Evolutionary conservation across 306 rosid species (phyloP).

Genomic region (Ammopiptanthus mongolicus): DNA sequence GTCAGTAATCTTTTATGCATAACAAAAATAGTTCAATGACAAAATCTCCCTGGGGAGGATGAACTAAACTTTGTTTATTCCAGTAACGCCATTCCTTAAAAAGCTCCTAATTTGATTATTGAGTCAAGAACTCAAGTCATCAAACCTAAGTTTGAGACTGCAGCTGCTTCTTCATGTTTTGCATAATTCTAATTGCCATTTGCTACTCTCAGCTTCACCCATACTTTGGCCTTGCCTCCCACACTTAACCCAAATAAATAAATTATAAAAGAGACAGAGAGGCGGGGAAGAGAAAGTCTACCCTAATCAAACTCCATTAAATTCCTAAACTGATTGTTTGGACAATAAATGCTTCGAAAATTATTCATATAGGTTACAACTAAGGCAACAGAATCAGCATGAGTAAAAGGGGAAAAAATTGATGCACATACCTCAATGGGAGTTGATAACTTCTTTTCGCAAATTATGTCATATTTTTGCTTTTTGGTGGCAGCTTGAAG

Average conservation of each 20-base stretch:
- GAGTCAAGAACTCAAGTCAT: not conserved
- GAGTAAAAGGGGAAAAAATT: not conserved
- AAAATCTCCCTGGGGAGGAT: not conserved
- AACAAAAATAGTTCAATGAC: not conserved
- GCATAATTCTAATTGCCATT: conserved; percentile 2
- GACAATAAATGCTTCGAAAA: not conserved
- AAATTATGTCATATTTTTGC: conserved; percentile 75
- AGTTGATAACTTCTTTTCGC: conserved; percentile 77
- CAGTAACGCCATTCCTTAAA: not conserved
- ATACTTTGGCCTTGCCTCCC: not conserved
- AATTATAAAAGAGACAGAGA: not conserved
- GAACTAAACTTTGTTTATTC: not conserved
- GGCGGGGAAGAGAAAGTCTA: not conserved
- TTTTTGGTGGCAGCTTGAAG: conserved; percentile 65
- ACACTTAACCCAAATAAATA: not conserved
- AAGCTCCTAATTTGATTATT: not conserved
- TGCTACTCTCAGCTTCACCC: not conserved
- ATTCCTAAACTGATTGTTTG: not conserved
- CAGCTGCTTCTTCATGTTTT: not conserved
- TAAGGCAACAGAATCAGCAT: not conserved
- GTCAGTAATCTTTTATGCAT: conserved; percentile 15
- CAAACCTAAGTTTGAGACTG: not conserved
- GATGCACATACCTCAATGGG: conserved; percentile 56
- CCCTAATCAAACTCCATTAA: not conserved
- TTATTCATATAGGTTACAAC: not conserved